Base-by-base conservation (phyloP, 2,329 filamentous ascomycete genomes). In the Ophiostoma pallidulum region DNA sequence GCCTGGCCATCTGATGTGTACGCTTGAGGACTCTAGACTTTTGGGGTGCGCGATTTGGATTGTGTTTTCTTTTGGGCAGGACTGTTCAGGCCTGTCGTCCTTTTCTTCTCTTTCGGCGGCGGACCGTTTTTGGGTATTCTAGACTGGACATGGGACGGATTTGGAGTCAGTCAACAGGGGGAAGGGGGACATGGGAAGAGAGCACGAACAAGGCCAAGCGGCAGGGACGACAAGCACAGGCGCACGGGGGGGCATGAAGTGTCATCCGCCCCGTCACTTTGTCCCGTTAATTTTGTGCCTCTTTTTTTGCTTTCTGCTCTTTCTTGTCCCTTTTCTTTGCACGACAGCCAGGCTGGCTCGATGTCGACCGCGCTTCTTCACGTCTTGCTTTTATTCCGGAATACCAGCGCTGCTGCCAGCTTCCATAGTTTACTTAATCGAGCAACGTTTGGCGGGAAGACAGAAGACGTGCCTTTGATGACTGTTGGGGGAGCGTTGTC, bases 401-500 rank as follows among this genome's bases (percentile, higher is more conserved):
- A 45, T 45, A 48, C 45, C 37, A 26, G 37, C 41, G 60, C 35
- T 48, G 60, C 35, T 48, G 45, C 45, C 45, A 51, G 40, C 41
- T 48, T 51, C 45, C 45, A 51, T 51, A 51, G 45, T 45, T n/a
- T 46, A 72, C 22, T 32, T 31, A 51, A 51, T 51, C 14, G 26
- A 51, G 49, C 45, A 45, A 48, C 26, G 22, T 48, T 48, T 35
- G 45, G 45, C 45, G 45, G 39, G 31, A 47, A 13, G n/a, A n/a
- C n/a, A n/a, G n/a, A n/a, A n/a, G n/a, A n/a, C n/a, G n/a, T n/a
- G n/a, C n/a, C n/a, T n/a, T n/a, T n/a, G n/a, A n/a, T n/a, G n/a
- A n/a, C n/a, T n/a, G n/a, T n/a, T n/a, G n/a, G n/a, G n/a, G n/a
- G n/a, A n/a, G n/a, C n/a, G n/a, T n/a, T n/a, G n/a, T n/a, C n/a